These are phyloP conservation scores for Trichophyton simii DNA, from an alignment of 2,329 filamentous ascomycete species.

Conservation along the genomic window DNA sequence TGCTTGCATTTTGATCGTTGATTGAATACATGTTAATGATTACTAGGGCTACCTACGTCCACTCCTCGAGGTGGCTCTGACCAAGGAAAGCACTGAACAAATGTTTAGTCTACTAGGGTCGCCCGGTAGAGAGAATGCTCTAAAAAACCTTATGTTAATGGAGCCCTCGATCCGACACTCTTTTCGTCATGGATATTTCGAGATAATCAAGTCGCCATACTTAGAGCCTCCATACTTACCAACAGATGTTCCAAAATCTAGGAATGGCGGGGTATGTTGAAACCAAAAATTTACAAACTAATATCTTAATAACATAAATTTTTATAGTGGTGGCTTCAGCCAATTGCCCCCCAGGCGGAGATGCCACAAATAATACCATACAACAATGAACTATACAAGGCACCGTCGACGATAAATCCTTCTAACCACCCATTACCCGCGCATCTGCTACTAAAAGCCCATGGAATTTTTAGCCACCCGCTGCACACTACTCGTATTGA, in stretches of 20 bases:
- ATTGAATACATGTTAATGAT: neutral
- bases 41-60: constrained; percentile 9
- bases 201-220: constrained; percentile 6
- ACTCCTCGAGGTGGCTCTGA: constrained; percentile 6
- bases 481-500: constrained; percentile 3
- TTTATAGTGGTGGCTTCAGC: constrained; percentile 5
- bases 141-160: constrained; percentile 9
- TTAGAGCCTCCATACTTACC: neutral
- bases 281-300: neutral
- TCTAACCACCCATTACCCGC: constrained; percentile 6
- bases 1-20: neutral
- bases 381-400: neutral
- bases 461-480: neutral
- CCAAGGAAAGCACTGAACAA: constrained; percentile 1
- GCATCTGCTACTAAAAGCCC: neutral
- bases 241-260: neutral
- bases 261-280: neutral
- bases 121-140: neutral
- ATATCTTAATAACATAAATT: neutral
- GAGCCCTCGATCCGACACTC: neutral
- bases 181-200: constrained; percentile 5
- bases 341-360: neutral
- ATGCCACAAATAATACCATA: neutral
- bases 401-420: constrained; percentile 4
- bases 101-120: constrained; percentile 5